Base-by-base conservation (phyloP, 208 protist species). In the Acanthamoeba divionensis region DNA sequence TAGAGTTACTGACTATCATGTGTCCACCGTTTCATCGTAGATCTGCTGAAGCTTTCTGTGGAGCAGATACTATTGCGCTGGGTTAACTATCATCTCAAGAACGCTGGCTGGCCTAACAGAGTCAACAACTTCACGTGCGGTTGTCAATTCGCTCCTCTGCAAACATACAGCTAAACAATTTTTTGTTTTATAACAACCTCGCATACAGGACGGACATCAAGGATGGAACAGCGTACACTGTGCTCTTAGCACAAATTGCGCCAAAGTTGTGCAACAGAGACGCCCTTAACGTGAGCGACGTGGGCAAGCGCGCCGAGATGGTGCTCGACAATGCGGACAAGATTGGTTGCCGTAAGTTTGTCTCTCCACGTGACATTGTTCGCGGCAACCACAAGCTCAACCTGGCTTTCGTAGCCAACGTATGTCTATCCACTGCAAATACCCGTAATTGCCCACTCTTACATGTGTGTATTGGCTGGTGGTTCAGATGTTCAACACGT, bases 61-160 rank as follows among this genome's bases (percentile, higher is more conserved):
- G 94, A 96, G 18, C 73, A 96, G 44, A 95, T 97, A 44, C 91
- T 97, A 10, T 77, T 97, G 9, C 92, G 96, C 54, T 97, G 96
- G 96, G 69, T 98, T 47, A 98, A 98, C 92, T 97, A 96, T 90
- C 96, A 98, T 47, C 90, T 98, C 8, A 54, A 54, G n/a, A 87
- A 86, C 5, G 96, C 96, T n/a, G 95, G 94, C 31, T 69, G n/a
- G 31, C 9, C 66, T 62, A 55, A 93, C 21, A 54, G 93, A n/a
- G 91, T 97, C n/a, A 92, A 62, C 18, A 97, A 97, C 91, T 97
- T 97, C 36, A 96, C 52, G 96, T 94, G 26, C 87, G 79, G 36
- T 45, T 52, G 10, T 48, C 18, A 13, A 13, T 18, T 57, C 52
- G 15, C 52, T 18, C 18, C 18, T 18, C 52, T 57, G 15, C 18